Percentiles rank a stretch among this genome's conserved stretches.
Conservation (phyloP, 306 rosid genomes). For the Luffa acutangula region DNA sequence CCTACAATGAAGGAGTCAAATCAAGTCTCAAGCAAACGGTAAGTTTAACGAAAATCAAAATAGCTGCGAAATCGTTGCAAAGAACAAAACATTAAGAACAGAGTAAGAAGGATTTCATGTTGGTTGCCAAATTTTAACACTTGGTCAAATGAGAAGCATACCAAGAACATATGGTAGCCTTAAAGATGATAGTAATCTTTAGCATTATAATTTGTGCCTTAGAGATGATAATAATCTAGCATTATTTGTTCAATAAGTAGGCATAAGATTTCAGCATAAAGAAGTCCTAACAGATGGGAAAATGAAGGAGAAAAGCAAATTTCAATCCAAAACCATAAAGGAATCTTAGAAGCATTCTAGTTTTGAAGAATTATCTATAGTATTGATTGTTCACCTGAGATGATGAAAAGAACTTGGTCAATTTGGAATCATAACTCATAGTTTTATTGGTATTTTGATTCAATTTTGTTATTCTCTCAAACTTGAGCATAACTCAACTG, state of each 20-base stretch:
- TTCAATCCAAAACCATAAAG: background rate
- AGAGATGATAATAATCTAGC: background rate
- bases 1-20: background rate
- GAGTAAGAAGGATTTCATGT: background rate
- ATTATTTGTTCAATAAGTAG: background rate
- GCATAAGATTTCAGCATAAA: background rate
- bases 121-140: background rate
- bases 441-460: background rate
- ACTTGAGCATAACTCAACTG: too few relatives aligned
- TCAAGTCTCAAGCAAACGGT: background rate
- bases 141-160: background rate
- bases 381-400: background rate
- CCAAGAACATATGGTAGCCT: background rate
- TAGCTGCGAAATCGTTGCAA: background rate
- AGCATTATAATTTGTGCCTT: background rate
- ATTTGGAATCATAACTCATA: background rate
- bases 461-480: background rate
- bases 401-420: background rate
- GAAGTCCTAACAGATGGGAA: background rate
- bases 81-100: background rate
- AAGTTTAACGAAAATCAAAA: background rate
- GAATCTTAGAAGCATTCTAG: background rate
- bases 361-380: background rate
- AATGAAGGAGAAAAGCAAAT: background rate
- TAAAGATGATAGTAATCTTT: background rate